phyloP scores from a whole-genome alignment of 768 basidiomycete species.

The Clavaria fumosa region DNA sequence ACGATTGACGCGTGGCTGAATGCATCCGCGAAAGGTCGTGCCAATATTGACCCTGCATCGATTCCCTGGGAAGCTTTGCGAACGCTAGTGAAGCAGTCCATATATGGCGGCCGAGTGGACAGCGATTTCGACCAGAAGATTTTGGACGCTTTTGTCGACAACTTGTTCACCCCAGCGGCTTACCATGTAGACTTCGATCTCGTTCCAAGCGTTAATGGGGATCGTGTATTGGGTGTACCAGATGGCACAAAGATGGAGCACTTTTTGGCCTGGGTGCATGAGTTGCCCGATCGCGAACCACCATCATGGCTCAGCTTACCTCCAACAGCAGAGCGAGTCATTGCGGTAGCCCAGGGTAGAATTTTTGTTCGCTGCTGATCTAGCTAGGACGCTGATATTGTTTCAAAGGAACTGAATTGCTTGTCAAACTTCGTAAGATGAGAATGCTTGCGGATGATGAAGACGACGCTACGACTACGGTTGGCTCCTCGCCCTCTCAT shows the following conservation, averaged over 20 bases:
- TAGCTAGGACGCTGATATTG: constrained; percentile 4
- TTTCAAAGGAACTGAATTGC: constrained; percentile 54
- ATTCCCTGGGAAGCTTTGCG: constrained; percentile 97
- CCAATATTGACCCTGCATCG: constrained; percentile 80
- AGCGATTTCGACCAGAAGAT: constrained; percentile 91
- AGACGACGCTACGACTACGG: constrained; percentile 37
- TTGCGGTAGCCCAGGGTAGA: constrained; percentile 81
- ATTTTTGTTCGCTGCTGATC: neutral
- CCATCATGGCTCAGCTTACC: constrained; percentile 92
- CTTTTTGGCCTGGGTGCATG: constrained; percentile 81
- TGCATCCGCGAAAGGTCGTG: constrained; percentile 64
- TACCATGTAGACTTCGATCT: constrained; percentile 92
- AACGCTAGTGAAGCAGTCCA: constrained; percentile 85
- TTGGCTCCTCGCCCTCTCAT: constrained; percentile 45
- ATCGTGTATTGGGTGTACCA: constrained; percentile 50
- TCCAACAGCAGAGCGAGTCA: constrained; percentile 81
- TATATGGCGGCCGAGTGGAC: constrained; percentile 90
- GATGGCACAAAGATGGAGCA: constrained; percentile 89
- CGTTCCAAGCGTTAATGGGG: constrained; percentile 47
- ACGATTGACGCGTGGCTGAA: constrained; percentile 89
- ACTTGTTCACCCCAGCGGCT: constrained; percentile 70
- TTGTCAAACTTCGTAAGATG: constrained; percentile 88
- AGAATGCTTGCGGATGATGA: constrained; percentile 77
- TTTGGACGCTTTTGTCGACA: constrained; percentile 85
- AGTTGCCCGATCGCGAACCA: constrained; percentile 83